These are phyloP conservation scores for Limonomyces culmigenus DNA, from an alignment of 1,284 basidiomycete genomes.

Conservation along the genomic window DNA sequence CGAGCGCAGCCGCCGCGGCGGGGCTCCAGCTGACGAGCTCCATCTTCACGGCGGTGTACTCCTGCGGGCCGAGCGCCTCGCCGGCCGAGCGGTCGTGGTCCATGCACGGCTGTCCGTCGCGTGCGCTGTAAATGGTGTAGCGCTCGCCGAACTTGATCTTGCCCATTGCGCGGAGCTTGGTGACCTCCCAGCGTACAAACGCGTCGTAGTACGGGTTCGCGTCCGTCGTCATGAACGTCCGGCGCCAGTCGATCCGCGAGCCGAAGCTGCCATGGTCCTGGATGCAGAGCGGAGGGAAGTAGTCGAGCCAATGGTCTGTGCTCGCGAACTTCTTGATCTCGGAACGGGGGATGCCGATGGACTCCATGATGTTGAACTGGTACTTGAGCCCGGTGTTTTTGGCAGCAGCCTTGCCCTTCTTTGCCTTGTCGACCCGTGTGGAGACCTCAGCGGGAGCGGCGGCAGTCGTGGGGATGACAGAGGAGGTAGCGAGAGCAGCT, in stretches of 20 bases:
- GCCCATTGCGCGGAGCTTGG: slow-evolving; percentile 72
- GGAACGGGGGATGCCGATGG: slow-evolving; percentile 71
- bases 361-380: slow-evolving; percentile 99
- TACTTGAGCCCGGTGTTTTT: slow-evolving; percentile 92
- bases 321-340: slow-evolving; percentile 97
- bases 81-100: slow-evolving; percentile 97
- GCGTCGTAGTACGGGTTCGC: slow-evolving; percentile 95
- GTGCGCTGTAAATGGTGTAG: slow-evolving; percentile 98
- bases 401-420: slow-evolving; percentile 90
- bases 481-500: slow-evolving; percentile 21
- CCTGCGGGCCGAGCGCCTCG: slow-evolving; percentile 90
- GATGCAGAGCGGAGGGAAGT: slow-evolving; percentile 93
- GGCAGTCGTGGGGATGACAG: no score
- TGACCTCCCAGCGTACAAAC: slow-evolving; percentile 98
- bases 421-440: slow-evolving; percentile 60
- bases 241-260: slow-evolving; percentile 93
- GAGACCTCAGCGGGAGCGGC: slow-evolving; percentile 15
- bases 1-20: slow-evolving; percentile 43
- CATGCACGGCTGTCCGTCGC: slow-evolving; percentile 99
- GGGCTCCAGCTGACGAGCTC: slow-evolving; percentile 73
- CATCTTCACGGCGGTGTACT: slow-evolving; percentile 96
- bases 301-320: slow-evolving; percentile 80
- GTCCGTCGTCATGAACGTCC: slow-evolving; percentile 89
- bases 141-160: slow-evolving; percentile 98
- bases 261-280: slow-evolving; percentile 79